Conservation (phyloP, 2,329 filamentous ascomycete species). For the Clonostachys byssicola region DNA sequence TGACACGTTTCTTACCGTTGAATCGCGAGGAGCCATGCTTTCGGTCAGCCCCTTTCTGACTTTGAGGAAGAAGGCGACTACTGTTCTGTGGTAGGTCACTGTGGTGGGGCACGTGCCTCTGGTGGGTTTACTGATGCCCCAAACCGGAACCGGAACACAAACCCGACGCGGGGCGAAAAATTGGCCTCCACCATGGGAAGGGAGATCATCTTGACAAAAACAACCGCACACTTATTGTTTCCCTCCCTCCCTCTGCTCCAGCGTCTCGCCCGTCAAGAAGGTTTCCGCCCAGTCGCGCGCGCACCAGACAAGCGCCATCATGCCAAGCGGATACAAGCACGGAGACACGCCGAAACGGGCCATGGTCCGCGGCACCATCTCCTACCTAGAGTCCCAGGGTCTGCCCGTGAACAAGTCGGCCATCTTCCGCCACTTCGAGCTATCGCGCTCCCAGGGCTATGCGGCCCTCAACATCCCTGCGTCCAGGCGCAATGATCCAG, state of each 20-base stretch:
- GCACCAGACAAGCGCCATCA: slow-evolving; percentile 2
- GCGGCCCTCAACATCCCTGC: slow-evolving; percentile 24
- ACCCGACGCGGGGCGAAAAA: background rate
- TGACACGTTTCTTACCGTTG: too few species aligned
- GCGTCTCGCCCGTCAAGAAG: background rate
- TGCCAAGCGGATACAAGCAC: slow-evolving; percentile 27
- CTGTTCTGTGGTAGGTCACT: background rate
- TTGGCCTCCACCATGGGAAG: background rate
- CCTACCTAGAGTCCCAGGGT: slow-evolving; percentile 29
- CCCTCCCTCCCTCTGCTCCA: background rate
- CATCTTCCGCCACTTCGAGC: slow-evolving; percentile 31
- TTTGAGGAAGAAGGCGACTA: background rate
- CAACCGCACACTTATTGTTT: slow-evolving; percentile 5
- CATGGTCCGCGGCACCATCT: slow-evolving; percentile 31
- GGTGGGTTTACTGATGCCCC: background rate
- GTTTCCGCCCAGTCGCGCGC: background rate
- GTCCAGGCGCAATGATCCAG: slow-evolving; percentile 26
- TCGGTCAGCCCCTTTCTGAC: background rate
- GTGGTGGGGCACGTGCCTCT: background rate
- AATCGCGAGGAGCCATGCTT: background rate
- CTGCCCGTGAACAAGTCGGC: slow-evolving; percentile 31
- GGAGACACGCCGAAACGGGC: slow-evolving; percentile 29
- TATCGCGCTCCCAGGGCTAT: slow-evolving; percentile 30
- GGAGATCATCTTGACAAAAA: slow-evolving; percentile 5
- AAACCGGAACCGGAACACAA: background rate